Evolutionary conservation across 2,329 filamentous ascomycete genomes (phyloP).

Genomic region (Colletotrichum acutatum): DNA sequence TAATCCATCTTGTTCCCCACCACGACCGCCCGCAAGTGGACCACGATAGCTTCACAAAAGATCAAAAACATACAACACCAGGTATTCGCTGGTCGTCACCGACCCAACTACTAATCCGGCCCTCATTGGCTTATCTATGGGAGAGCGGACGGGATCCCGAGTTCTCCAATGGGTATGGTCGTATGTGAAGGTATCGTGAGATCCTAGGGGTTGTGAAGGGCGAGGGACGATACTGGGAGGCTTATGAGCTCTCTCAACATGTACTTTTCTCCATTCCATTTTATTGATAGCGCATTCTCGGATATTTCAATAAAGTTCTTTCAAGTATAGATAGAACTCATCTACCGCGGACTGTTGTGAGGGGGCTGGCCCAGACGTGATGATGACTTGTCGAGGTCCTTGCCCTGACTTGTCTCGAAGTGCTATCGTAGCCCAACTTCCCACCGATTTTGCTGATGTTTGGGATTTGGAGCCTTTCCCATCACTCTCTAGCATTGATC

Average conservation of each 20-base stretch:
- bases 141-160: neutral
- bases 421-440: no score
- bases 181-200: neutral
- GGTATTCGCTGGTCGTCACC: neutral
- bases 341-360: no score
- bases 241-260: rapidly evolving
- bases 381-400: no score
- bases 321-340: no score
- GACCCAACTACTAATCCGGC: neutral
- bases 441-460: no score
- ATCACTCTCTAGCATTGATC: no score
- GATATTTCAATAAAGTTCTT: no score
- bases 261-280: no score
- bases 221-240: no score
- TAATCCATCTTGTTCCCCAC: neutral
- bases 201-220: neutral
- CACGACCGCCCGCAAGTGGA: neutral
- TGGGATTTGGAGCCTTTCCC: rapidly evolving
- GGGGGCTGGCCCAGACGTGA: no score
- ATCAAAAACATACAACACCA: neutral
- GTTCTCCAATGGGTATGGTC: neutral
- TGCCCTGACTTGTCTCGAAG: no score
- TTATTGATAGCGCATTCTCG: no score
- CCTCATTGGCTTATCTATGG: neutral
- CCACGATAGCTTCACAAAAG: neutral